A percentile compares a stretch with the other conserved stretches of the same genome.
Conservation (phyloP, 495 filamentous ascomycete species). For the Xylaria castorea region DNA sequence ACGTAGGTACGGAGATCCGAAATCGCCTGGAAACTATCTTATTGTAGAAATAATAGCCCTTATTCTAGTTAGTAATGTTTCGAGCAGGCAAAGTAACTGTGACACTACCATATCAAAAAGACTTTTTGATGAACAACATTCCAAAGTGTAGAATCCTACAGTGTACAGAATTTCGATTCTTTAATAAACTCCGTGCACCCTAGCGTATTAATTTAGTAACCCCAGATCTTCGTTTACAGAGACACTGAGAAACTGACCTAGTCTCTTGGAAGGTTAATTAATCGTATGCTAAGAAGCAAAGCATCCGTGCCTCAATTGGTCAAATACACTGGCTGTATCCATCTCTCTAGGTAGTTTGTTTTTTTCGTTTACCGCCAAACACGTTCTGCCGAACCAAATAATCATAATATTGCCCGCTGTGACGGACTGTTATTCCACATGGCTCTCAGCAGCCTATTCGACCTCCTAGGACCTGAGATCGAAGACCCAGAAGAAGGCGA, state of each 20-base stretch:
- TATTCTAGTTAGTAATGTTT: no score
- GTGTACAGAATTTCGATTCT: not conserved
- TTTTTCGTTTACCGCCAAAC: not conserved
- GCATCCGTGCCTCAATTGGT: not conserved
- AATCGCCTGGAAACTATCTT: no score
- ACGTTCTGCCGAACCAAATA: slow-evolving; percentile 1
- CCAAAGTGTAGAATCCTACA: not conserved
- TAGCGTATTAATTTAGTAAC: not conserved
- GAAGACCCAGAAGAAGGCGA: slow-evolving; percentile 70
- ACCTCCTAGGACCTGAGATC: slow-evolving; percentile 55
- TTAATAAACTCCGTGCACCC: not conserved
- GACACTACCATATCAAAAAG: not conserved
- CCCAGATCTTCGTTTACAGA: slow-evolving; percentile 5
- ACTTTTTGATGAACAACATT: not conserved
- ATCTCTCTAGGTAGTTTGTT: not conserved
- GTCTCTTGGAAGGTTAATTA: not conserved
- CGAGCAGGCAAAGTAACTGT: not conserved
- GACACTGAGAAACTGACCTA: not conserved
- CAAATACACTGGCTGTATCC: not conserved
- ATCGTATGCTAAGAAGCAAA: not conserved
- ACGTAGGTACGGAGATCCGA: no score
- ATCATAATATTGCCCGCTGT: not conserved
- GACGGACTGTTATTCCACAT: slow-evolving; percentile 32
- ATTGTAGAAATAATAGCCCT: no score
- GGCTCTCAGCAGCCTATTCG: slow-evolving; percentile 46